Conservation (phyloP, 1,284 basidiomycete species). For the Heterobasidion parviporum region DNA sequence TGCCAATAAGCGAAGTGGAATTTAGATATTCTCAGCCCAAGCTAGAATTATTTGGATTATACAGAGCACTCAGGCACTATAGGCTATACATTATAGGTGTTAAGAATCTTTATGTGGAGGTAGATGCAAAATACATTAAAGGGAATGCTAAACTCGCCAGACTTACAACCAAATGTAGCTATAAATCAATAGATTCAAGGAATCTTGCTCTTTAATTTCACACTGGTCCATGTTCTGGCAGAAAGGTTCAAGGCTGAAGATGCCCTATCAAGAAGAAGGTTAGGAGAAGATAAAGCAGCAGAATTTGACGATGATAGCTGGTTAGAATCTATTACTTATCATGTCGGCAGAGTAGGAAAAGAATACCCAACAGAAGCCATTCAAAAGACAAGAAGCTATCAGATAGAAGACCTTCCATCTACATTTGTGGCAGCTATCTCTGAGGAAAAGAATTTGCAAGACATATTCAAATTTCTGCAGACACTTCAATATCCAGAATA, state of each 20-base stretch:
- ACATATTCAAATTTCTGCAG: slow-evolving; percentile 3
- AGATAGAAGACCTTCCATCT: slow-evolving; percentile 8
- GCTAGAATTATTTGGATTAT: too few species aligned
- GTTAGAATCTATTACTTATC: slow-evolving; percentile 19
- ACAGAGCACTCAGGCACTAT: too few species aligned
- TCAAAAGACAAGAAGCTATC: background rate
- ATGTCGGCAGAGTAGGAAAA: slow-evolving; percentile 2
- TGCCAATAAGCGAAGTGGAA: too few species aligned
- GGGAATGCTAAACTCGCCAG: too few species aligned
- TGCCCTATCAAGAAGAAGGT: slow-evolving; percentile 19
- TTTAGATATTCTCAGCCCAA: too few species aligned
- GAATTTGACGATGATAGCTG: slow-evolving; percentile 14
- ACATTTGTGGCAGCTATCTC: slow-evolving; percentile 8
- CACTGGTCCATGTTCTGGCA: too few species aligned
- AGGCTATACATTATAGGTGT: too few species aligned
- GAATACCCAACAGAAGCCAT: background rate
- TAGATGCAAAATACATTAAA: too few species aligned
- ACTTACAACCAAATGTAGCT: too few species aligned
- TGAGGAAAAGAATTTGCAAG: background rate
- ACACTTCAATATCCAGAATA: background rate
- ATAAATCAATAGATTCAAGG: too few species aligned
- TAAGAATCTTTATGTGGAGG: too few species aligned
- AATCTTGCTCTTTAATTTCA: too few species aligned
- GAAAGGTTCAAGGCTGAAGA: slow-evolving; percentile 21
- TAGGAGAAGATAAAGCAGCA: slow-evolving; percentile 11